A percentile compares a stretch with the other conserved stretches of the same genome.
Conservation (phyloP, 495 filamentous ascomycete species). For the Evernia prunastri region DNA sequence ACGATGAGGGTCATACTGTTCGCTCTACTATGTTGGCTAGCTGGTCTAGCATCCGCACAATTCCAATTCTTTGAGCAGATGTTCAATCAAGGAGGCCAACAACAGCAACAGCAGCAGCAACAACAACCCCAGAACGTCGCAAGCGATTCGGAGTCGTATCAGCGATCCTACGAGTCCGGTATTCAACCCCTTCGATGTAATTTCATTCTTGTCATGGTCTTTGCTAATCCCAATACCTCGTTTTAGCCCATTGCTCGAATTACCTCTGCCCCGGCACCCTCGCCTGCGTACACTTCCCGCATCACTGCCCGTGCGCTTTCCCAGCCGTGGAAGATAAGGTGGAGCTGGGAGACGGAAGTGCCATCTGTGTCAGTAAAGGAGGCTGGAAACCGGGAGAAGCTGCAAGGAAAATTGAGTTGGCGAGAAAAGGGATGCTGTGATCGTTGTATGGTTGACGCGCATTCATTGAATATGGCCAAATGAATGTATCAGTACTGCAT, state of each 20-base stretch:
- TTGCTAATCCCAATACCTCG: conserved; percentile 9
- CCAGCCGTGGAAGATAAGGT: conserved; percentile 79
- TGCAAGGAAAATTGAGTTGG: conserved; percentile 71
- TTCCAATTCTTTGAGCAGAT: conserved; percentile 90
- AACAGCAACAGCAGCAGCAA: conserved; percentile 52
- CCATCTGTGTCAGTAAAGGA: conserved; percentile 74
- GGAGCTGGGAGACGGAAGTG: conserved; percentile 74
- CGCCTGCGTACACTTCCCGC: conserved; percentile 85
- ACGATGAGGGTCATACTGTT: conserved; percentile 26
- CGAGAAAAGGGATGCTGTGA: conserved; percentile 75
- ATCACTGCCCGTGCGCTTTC: conserved; percentile 88
- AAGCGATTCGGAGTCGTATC: conserved; percentile 73
- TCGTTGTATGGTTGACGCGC: neutral
- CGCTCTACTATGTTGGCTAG: conserved; percentile 41
- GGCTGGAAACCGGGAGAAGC: conserved; percentile 72
- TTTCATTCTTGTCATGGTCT: neutral
- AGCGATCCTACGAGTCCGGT: conserved; percentile 61
- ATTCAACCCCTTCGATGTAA: conserved; percentile 1
- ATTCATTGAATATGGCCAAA: neutral
- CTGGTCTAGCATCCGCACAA: conserved; percentile 53
- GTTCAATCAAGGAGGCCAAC: conserved; percentile 55
- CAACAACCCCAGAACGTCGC: conserved; percentile 66
- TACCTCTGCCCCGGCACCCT: conserved; percentile 90
- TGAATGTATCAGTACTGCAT: no score
- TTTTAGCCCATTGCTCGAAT: conserved; percentile 66